A percentile compares a stretch with the other conserved stretches of the same genome.
These are phyloP conservation scores for Miscanthus lutarioriparius DNA, from an alignment of 176 grass and related monocot species.

Conservation along the genomic window DNA sequence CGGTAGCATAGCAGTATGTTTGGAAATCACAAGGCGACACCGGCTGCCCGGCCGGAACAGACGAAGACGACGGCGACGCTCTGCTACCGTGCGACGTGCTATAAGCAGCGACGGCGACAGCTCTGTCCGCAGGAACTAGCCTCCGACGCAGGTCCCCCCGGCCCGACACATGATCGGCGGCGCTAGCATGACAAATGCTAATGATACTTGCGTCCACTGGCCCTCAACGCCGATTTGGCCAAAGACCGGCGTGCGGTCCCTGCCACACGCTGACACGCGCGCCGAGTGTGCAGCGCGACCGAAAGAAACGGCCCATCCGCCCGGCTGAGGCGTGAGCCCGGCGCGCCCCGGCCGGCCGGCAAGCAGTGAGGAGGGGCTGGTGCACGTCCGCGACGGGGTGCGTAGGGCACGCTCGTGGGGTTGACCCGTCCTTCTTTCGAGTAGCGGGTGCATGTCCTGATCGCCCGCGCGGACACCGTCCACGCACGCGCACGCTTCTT, in stretches of 20 bases:
- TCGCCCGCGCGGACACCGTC: background rate
- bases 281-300: background rate
- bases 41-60: background rate
- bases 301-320: constrained; percentile 15
- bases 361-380: no score
- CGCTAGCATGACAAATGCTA: background rate
- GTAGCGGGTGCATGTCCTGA: constrained; percentile 10
- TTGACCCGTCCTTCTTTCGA: background rate
- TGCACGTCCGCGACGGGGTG: background rate
- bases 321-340: background rate
- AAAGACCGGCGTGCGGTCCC: background rate
- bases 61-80: background rate
- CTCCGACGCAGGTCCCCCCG: background rate
- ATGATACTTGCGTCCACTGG: background rate
- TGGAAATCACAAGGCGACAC: background rate
- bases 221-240: background rate
- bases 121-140: background rate
- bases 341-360: background rate
- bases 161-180: background rate
- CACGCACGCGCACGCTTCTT: background rate
- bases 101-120: background rate
- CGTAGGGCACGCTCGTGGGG: background rate
- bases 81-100: background rate
- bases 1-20: background rate
- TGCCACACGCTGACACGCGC: background rate